These are phyloP conservation scores for Metschnikowia lachancei DNA, from an alignment of 805 yeast genomes.

Conservation along the genomic window DNA sequence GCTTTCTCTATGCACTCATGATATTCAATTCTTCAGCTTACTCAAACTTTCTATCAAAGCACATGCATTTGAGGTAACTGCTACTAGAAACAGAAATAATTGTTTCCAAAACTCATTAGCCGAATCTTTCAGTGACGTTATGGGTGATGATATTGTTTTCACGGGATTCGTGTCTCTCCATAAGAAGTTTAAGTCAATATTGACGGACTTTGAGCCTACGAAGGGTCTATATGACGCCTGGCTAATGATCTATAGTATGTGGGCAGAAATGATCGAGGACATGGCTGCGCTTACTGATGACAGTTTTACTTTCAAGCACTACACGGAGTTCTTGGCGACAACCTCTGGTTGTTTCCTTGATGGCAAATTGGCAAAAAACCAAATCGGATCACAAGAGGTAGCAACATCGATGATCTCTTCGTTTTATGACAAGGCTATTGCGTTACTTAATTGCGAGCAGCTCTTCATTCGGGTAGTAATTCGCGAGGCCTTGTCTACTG, in stretches of 20 bases:
- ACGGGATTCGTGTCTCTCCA: slow-evolving; percentile 75
- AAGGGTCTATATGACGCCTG: slow-evolving; percentile 40
- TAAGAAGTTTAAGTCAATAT: slow-evolving; percentile 51
- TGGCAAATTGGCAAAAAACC: slow-evolving; percentile 25
- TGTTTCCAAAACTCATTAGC: slow-evolving; percentile 24
- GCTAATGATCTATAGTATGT: slow-evolving; percentile 48
- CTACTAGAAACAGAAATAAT: slow-evolving; percentile 2
- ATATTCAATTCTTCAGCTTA: slow-evolving; percentile 47
- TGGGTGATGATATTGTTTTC: slow-evolving; percentile 52
- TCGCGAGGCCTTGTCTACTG: slow-evolving; percentile 66
- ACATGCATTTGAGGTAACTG: slow-evolving; percentile 23
- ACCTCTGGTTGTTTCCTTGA: slow-evolving; percentile 60
- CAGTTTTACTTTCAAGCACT: slow-evolving; percentile 57
- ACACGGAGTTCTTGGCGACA: slow-evolving; percentile 71
- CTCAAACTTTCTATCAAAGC: slow-evolving; percentile 41
- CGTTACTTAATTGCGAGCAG: slow-evolving; percentile 47
- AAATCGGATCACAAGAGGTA: slow-evolving; percentile 25
- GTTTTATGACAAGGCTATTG: slow-evolving; percentile 51
- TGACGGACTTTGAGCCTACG: slow-evolving; percentile 35
- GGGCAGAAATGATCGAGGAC: slow-evolving; percentile 38
- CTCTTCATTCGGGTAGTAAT: slow-evolving; percentile 64
- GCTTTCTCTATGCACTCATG: slow-evolving; percentile 51
- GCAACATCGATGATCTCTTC: slow-evolving; percentile 39
- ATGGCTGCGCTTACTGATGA: slow-evolving; percentile 32
- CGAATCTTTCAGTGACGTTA: slow-evolving; percentile 27